phyloP scores from a whole-genome alignment of 2,329 filamentous ascomycete species.

The Colletotrichum nymphaeae region DNA sequence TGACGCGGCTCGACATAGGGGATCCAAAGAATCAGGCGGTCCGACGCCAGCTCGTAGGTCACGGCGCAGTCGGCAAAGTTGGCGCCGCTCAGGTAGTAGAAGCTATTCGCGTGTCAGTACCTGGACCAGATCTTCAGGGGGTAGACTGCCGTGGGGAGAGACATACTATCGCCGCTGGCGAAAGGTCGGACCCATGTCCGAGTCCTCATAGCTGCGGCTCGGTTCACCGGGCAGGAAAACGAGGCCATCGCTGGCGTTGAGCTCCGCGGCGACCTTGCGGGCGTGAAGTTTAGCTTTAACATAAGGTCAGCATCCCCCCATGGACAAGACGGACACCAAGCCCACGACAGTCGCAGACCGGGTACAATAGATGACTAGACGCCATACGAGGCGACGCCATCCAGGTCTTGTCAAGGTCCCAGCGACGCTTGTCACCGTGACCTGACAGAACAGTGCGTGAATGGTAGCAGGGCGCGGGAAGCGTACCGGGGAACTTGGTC shows the following conservation, averaged over 20 bases:
- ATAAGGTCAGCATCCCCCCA: not conserved
- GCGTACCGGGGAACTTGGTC: constrained; percentile 51
- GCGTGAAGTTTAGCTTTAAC: constrained; percentile 65
- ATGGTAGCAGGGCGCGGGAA: not conserved
- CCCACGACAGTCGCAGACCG: not conserved
- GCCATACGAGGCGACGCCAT: no score
- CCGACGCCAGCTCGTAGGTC: constrained; percentile 68
- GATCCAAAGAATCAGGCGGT: constrained; percentile 79
- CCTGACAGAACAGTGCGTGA: not conserved
- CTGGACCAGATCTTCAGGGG: constrained; percentile 13
- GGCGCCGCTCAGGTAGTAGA: constrained; percentile 68
- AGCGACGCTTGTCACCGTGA: not conserved
- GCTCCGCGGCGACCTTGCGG: constrained; percentile 64
- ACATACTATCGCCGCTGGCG: constrained; percentile 69
- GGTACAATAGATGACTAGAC: no score
- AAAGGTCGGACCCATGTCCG: constrained; percentile 66
- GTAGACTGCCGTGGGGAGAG: not conserved
- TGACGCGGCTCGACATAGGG: constrained; percentile 73
- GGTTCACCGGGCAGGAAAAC: constrained; percentile 67
- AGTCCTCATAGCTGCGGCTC: constrained; percentile 65
- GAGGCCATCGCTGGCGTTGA: constrained; percentile 61
- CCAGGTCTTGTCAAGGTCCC: not conserved
- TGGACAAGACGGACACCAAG: not conserved
- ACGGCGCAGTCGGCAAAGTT: constrained; percentile 66
- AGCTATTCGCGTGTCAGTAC: constrained; percentile 50